Percentiles rank a stretch among this genome's conserved stretches.
phyloP scores from a whole-genome alignment of 2,329 filamentous ascomycete species.

The Calonectria montana region DNA sequence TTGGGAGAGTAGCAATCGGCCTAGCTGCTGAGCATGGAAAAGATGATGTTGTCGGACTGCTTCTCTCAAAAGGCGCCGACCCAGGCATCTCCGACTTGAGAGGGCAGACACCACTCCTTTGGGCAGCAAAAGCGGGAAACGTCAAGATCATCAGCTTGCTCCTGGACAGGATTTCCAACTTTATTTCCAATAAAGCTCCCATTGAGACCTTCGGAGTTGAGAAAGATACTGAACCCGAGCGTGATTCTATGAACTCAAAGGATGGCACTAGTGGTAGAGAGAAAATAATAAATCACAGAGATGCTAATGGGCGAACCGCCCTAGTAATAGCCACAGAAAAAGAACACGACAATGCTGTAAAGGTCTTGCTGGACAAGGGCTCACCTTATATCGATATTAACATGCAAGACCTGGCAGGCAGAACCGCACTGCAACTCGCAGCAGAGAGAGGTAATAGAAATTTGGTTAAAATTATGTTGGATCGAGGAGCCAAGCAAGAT shows the following conservation, averaged over 20 bases:
- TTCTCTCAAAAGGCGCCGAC: not conserved
- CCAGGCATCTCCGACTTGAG: not conserved
- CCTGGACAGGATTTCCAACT: not conserved
- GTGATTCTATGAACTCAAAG: not conserved
- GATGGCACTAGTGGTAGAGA: not conserved
- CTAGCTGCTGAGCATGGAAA: not conserved
- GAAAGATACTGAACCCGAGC: not conserved
- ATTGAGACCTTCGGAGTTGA: not conserved
- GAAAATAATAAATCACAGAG: not conserved
- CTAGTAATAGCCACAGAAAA: not conserved
- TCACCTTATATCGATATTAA: not conserved
- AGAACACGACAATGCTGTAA: not conserved
- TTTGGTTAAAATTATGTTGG: not conserved
- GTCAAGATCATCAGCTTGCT: not conserved
- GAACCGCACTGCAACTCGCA: not conserved
- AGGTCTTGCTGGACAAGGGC: not conserved
- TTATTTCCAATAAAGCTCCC: not conserved
- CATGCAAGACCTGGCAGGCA: not conserved
- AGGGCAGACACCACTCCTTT: not conserved
- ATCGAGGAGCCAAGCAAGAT: not conserved
- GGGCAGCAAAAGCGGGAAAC: not conserved
- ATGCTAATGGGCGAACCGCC: not conserved
- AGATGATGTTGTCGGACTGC: not conserved
- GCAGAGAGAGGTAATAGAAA: not conserved
- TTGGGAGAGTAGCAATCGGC: not conserved